Base-by-base conservation (phyloP, 768 basidiomycete genomes). In the Pleurotus citrinopileatus region DNA sequence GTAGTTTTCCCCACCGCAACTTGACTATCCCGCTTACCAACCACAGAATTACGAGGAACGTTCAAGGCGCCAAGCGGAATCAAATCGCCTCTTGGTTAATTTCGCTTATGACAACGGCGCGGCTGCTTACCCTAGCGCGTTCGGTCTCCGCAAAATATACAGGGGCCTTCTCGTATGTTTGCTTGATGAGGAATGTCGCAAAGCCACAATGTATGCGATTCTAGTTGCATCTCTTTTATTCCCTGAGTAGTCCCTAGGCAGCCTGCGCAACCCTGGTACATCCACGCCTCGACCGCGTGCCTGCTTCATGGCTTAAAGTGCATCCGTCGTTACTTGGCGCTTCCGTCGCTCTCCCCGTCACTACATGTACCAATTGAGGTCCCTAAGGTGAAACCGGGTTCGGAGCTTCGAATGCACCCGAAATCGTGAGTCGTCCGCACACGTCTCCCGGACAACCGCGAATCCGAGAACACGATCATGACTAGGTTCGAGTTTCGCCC, bases 171-270 rank as follows among this genome's bases (percentile, higher is more conserved):
- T 66, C 0, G 58, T 72, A 9, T 69, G 72, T 29, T 44, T 78
- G n/a, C 54, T 81, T 34, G 75, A 78, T 5, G 74, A 78, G 8
- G 58, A 59, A 17, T 70, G 74, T 1, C 66, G 78, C n/a, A 62
- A 70, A 8, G 74, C 75, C 9, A 77, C 79, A 76, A 73, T 77
- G 79, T 79, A 57, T 23, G 68, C 67, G 12, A 3, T 13, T 26
- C 23, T 12, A 20, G 28, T 29, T 6, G 15, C 9, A 4, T 28
- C 20, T 29, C n/a, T 9, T 27, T 17, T 13, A 26, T 6, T 26
- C 25, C 22, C 1, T 19, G 20, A 13, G 15, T 17, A 29, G 15
- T 19, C 17, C 7, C 7, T 17, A 78, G 78, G 69, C 65, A 73
- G 56, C 70, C 72, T 0, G 55, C 60, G 19, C 72, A 74, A 53